Conservation (phyloP, 2,329 filamentous ascomycete species). For the Epichloe scottii region DNA sequence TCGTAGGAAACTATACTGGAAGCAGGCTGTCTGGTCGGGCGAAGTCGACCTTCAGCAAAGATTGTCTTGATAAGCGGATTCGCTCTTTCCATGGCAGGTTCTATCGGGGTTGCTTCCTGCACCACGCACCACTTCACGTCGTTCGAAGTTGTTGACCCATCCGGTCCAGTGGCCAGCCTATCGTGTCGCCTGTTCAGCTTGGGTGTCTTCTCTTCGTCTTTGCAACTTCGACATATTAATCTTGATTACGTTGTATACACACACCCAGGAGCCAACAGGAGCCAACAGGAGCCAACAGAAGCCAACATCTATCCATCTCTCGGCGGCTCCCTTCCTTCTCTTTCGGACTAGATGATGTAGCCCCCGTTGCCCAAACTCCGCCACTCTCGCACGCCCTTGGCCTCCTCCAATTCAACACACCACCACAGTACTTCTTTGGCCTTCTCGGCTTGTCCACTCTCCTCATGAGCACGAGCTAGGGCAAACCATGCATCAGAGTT, state of each 20-base stretch:
- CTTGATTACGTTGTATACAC: not conserved
- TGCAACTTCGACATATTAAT: not conserved
- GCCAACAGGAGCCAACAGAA: not conserved
- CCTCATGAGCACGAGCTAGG: conserved; percentile 76
- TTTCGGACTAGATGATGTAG: conserved; percentile 37
- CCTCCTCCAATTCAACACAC: conserved; percentile 91
- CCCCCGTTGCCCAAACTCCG: conserved; percentile 52
- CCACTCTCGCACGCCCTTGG: conserved; percentile 69
- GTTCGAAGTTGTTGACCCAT: too few relatives aligned
- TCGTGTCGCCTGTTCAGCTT: too few relatives aligned
- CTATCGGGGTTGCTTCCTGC: too few relatives aligned
- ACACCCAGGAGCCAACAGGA: not conserved
- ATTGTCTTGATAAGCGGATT: too few relatives aligned
- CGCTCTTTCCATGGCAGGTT: too few relatives aligned
- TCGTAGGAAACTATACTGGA: too few relatives aligned
- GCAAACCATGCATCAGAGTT: conserved; percentile 87
- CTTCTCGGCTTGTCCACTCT: conserved; percentile 73
- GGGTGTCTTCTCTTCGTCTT: too few relatives aligned
- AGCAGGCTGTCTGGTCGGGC: too few relatives aligned
- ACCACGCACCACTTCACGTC: too few relatives aligned
- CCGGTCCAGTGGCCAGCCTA: too few relatives aligned
- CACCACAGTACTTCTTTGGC: conserved; percentile 93
- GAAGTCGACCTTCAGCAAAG: too few relatives aligned
- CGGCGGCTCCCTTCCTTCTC: too few relatives aligned
- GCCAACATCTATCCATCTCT: not conserved